Evolutionary conservation across 78 protist genomes (phyloP).

Genomic region (Trichosphaerium sp.): DNA sequence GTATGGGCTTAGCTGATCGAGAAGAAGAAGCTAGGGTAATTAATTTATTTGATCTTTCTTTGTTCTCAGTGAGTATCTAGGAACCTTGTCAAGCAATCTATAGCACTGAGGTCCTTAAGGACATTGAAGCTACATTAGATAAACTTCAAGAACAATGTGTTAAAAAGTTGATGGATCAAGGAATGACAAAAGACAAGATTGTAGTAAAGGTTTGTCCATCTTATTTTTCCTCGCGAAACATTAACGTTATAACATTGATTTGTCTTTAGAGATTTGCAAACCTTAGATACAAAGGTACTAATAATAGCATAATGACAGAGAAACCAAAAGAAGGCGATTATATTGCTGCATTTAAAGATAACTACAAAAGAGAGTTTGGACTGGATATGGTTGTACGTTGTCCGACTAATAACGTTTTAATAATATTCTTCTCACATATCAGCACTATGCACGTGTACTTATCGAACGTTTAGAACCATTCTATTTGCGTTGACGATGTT

Average conservation of each 20-base stretch:
- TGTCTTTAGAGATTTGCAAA: constrained; percentile 23
- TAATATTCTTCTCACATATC: too few relatives aligned
- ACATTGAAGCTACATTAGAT: constrained; percentile 1
- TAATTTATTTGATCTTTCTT: background rate
- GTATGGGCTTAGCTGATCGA: constrained; percentile 74
- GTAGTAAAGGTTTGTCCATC: background rate
- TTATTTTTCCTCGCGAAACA: background rate
- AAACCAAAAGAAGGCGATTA: constrained; percentile 25
- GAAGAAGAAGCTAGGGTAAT: constrained; percentile 2
- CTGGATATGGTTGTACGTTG: background rate
- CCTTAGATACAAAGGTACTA: constrained; percentile 71
- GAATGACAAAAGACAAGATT: background rate
- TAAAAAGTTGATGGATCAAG: background rate
- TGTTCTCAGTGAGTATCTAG: too few relatives aligned
- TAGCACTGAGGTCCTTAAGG: background rate
- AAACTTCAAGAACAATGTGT: constrained; percentile 1
- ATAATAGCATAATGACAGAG: constrained; percentile 53
- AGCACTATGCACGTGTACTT: constrained; percentile 31
- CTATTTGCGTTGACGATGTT: constrained; percentile 74
- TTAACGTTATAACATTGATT: background rate
- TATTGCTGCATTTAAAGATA: constrained; percentile 6
- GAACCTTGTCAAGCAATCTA: constrained; percentile 41
- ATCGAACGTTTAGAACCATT: constrained; percentile 28
- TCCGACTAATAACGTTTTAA: too few relatives aligned
- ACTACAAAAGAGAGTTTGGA: constrained; percentile 59